A percentile compares a stretch with the other conserved stretches of the same genome.
Conservation (phyloP, 352 stramenopile species). For the Aphanomyces euteiches region DNA sequence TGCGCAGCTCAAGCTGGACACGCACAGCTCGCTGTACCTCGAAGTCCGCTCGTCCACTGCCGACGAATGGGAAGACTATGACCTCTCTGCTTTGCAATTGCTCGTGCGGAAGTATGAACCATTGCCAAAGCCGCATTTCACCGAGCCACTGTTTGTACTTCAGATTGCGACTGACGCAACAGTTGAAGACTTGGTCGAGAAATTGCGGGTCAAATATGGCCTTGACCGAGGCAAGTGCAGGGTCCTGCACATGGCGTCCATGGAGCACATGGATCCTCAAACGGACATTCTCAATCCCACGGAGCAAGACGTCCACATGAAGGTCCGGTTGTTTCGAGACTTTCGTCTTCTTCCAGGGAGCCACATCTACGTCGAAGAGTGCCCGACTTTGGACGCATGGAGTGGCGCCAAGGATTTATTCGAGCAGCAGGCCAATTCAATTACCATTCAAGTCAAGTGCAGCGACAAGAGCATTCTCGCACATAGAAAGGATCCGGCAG, state of each 20-base stretch:
- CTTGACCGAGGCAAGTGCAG: slow-evolving; percentile 46
- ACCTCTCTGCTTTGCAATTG: slow-evolving; percentile 63
- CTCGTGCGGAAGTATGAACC: slow-evolving; percentile 38
- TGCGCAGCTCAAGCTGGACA: slow-evolving; percentile 55
- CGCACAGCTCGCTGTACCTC: slow-evolving; percentile 67
- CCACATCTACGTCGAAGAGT: slow-evolving; percentile 74
- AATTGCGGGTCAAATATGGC: slow-evolving; percentile 56
- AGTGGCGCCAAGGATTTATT: slow-evolving; percentile 64
- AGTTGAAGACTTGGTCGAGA: slow-evolving; percentile 42
- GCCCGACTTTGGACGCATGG: slow-evolving; percentile 44
- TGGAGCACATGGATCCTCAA: slow-evolving; percentile 53
- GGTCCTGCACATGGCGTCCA: slow-evolving; percentile 63
- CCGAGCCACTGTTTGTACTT: slow-evolving; percentile 29
- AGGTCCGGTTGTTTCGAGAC: slow-evolving; percentile 52
- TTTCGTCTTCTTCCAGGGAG: slow-evolving; percentile 58
- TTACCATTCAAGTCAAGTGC: slow-evolving; percentile 65
- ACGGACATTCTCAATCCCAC: slow-evolving; percentile 62
- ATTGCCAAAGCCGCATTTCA: slow-evolving; percentile 20
- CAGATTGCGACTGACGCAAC: slow-evolving; percentile 63
- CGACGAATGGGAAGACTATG: slow-evolving; percentile 63
- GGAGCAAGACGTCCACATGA: slow-evolving; percentile 42
- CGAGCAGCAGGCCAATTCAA: slow-evolving; percentile 64
- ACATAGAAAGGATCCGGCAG: background rate
- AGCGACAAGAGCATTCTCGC: slow-evolving; percentile 4
- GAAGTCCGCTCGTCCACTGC: slow-evolving; percentile 51